Percentiles rank a stretch among this genome's conserved stretches.
Evolutionary conservation across 306 rosid species (phyloP).

Genomic region (Quercus mongolica): DNA sequence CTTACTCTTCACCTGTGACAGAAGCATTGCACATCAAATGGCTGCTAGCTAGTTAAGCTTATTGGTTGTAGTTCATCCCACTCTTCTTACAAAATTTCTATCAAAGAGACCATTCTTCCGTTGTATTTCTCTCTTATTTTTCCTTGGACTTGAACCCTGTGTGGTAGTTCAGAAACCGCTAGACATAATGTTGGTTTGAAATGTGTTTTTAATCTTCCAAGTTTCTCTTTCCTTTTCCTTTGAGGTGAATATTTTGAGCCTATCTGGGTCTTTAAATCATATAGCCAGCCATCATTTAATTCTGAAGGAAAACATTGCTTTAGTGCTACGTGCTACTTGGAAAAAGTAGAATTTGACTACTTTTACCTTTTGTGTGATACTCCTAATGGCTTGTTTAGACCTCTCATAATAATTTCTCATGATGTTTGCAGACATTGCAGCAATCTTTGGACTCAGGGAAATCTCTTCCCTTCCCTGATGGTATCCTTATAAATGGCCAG

Average conservation of each 20-base stretch:
- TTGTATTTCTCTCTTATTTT: background rate
- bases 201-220: background rate
- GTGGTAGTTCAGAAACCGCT: background rate
- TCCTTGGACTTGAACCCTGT: background rate
- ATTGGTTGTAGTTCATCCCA: background rate
- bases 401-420: background rate
- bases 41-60: background rate
- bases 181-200: background rate
- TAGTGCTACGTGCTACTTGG: background rate
- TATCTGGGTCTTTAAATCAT: background rate
- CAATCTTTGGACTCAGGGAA: conserved; percentile 71
- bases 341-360: background rate
- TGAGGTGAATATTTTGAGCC: background rate
- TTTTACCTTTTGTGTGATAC: background rate
- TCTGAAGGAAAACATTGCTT: background rate
- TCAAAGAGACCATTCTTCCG: background rate
- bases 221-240: background rate
- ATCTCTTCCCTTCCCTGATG: conserved; percentile 73
- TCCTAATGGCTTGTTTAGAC: background rate
- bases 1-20: background rate
- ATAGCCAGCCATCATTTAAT: background rate
- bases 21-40: background rate
- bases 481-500: conserved; percentile 83
- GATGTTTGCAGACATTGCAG: conserved; percentile 54
- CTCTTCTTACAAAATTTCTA: background rate